Conservation (phyloP, 2,329 filamentous ascomycete species). For the Verticillium isaacii region DNA sequence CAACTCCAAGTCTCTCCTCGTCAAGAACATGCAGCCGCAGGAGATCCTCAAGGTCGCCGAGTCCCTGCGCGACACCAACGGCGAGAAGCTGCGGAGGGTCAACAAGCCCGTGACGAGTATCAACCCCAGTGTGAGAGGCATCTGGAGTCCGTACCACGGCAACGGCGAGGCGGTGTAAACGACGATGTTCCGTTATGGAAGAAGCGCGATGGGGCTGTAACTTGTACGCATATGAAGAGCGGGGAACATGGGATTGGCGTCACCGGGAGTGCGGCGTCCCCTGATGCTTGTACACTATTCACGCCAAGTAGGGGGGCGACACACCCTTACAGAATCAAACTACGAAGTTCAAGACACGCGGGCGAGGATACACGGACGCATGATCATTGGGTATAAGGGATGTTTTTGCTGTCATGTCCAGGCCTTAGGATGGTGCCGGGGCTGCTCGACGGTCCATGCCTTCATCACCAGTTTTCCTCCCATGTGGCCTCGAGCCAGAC, state of each 20-base stretch:
- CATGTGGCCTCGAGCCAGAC: background rate
- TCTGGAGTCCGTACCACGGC: constrained; percentile 69
- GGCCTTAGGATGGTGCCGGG: background rate
- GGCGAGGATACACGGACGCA: background rate
- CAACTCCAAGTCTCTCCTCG: constrained; percentile 77
- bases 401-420: background rate
- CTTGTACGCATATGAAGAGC: background rate
- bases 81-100: constrained; percentile 63
- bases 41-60: constrained; percentile 79
- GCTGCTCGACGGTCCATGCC: background rate
- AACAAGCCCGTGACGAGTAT: constrained; percentile 62
- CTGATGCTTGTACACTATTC: constrained; percentile 2
- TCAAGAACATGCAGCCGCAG: constrained; percentile 75
- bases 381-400: background rate
- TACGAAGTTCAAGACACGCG: background rate
- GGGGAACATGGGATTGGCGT: background rate
- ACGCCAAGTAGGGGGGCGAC: background rate
- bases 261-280: background rate
- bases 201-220: background rate
- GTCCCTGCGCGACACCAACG: constrained; percentile 67
- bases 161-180: constrained; percentile 49
- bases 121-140: constrained; percentile 62
- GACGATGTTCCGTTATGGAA: background rate
- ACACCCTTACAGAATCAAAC: background rate
- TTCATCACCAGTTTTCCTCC: background rate